A percentile compares a stretch with the other conserved stretches of the same genome.
Conservation (phyloP, 495 filamentous ascomycete genomes). For the Aspergillus mulundensis region DNA sequence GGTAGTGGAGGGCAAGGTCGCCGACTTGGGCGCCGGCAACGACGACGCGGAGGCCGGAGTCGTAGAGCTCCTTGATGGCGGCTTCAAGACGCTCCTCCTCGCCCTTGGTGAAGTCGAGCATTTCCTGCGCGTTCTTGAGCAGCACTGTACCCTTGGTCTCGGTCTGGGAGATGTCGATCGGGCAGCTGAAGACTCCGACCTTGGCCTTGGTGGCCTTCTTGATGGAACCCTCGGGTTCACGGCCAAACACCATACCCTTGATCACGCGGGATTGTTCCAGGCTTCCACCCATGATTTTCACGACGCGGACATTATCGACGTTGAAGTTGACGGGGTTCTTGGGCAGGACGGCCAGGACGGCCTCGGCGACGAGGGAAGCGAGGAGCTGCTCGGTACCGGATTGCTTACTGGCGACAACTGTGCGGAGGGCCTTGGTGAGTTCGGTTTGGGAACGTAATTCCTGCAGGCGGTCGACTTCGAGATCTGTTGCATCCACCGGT, state of each 20-base stretch:
- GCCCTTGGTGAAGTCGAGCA: slow-evolving; percentile 96
- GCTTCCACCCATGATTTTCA: slow-evolving; percentile 99
- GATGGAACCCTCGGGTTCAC: slow-evolving; percentile 83
- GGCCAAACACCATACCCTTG: slow-evolving; percentile 96
- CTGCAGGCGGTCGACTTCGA: slow-evolving; percentile 85
- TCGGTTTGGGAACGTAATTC: slow-evolving; percentile 74
- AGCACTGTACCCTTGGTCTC: slow-evolving; percentile 99
- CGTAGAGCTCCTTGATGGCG: slow-evolving; percentile 90
- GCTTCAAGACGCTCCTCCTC: slow-evolving; percentile 90
- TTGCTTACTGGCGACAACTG: slow-evolving; percentile 95
- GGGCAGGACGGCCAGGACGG: slow-evolving; percentile 87
- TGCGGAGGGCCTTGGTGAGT: slow-evolving; percentile 91
- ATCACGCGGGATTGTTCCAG: slow-evolving; percentile 90
- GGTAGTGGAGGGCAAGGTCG: slow-evolving; percentile 94
- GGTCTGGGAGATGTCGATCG: slow-evolving; percentile 92
- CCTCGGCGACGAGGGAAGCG: slow-evolving; percentile 83
- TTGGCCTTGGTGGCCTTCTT: slow-evolving; percentile 91
- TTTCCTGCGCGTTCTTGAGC: slow-evolving; percentile 94
- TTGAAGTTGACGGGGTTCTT: slow-evolving; percentile 99
- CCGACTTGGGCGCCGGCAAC: slow-evolving; percentile 88
- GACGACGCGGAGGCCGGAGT: slow-evolving; percentile 87
- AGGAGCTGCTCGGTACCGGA: slow-evolving; percentile 86
- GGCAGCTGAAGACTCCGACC: slow-evolving; percentile 94
- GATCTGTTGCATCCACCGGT: slow-evolving; percentile 46
- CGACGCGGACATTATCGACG: slow-evolving; percentile 97